These are phyloP conservation scores for Clonostachys byssicola DNA, from an alignment of 2,329 filamentous ascomycete genomes.

Conservation along the genomic window DNA sequence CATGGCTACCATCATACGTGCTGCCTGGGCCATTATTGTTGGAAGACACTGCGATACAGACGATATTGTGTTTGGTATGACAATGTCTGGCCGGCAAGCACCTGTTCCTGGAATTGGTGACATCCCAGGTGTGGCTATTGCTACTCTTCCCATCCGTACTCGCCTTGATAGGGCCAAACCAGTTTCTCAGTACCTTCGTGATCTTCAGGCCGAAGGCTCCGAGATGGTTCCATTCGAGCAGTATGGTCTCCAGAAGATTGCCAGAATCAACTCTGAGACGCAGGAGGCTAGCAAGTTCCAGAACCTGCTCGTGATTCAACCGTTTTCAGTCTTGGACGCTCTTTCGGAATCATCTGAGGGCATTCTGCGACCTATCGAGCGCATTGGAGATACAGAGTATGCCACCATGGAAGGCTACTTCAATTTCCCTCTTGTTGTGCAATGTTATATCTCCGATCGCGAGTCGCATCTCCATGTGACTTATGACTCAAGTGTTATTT, in stretches of 20 bases:
- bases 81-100: conserved; percentile 11
- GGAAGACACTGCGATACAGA: conserved; percentile 6
- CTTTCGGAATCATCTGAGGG: neutral
- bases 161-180: conserved; percentile 1
- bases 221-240: conserved; percentile 13
- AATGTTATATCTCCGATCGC: neutral
- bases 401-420: conserved; percentile 1
- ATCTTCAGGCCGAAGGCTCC: conserved; percentile 6
- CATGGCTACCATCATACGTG: conserved; percentile 12
- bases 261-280: conserved; percentile 6
- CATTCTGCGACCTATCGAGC: neutral
- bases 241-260: conserved; percentile 15
- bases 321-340: neutral
- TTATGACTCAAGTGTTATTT: neutral
- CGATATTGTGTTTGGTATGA: conserved; percentile 10
- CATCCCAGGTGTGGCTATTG: conserved; percentile 8
- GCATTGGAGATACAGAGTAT: neutral
- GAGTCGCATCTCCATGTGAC: neutral
- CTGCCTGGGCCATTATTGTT: conserved; percentile 16
- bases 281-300: conserved; percentile 10
- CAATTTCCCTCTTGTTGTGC: conserved; percentile 1
- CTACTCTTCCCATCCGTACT: conserved; percentile 7
- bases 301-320: conserved; percentile 11
- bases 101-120: conserved; percentile 11
- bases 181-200: conserved; percentile 6